These are phyloP conservation scores for Aureobasidium sp. DNA, from an alignment of 2,329 filamentous ascomycete genomes.

Conservation along the genomic window DNA sequence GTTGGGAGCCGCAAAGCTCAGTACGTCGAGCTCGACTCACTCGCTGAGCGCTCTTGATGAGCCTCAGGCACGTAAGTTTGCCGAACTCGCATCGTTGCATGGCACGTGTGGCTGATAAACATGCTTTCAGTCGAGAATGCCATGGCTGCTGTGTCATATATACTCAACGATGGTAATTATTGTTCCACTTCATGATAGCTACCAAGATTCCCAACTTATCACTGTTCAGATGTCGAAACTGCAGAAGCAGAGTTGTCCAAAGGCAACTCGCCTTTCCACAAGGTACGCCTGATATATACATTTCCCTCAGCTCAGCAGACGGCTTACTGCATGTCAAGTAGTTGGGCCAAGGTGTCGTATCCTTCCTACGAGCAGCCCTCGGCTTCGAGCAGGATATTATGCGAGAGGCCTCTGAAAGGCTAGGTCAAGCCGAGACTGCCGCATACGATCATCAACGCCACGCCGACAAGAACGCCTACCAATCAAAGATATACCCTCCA, in stretches of 20 bases:
- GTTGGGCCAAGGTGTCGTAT: slow-evolving; percentile 82
- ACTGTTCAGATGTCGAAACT: slow-evolving; percentile 72
- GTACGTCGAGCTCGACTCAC: slow-evolving; percentile 46
- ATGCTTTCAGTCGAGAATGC: slow-evolving; percentile 50
- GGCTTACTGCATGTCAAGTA: slow-evolving; percentile 38
- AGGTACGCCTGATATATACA: slow-evolving; percentile 48
- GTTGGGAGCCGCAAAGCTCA: slow-evolving; percentile 17
- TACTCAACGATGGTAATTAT: slow-evolving; percentile 45
- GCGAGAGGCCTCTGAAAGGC: slow-evolving; percentile 78
- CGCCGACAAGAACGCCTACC: slow-evolving; percentile 71
- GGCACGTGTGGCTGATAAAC: slow-evolving; percentile 10
- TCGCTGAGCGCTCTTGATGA: slow-evolving; percentile 65
- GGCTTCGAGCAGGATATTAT: slow-evolving; percentile 95
- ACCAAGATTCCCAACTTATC: background rate
- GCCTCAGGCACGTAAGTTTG: slow-evolving; percentile 64
- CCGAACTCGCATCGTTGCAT: background rate
- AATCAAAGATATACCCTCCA: slow-evolving; percentile 75
- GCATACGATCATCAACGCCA: slow-evolving; percentile 81
- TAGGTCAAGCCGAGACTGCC: slow-evolving; percentile 79
- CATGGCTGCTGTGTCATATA: slow-evolving; percentile 38
- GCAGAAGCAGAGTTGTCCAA: slow-evolving; percentile 79
- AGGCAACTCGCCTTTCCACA: slow-evolving; percentile 88
- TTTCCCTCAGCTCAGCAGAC: background rate
- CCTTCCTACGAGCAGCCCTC: slow-evolving; percentile 86
- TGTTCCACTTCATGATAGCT: slow-evolving; percentile 10